A percentile compares a stretch with the other conserved stretches of the same genome.
phyloP scores from a whole-genome alignment of 139 green algal genomes.

The Diplosphaera chodatii region DNA sequence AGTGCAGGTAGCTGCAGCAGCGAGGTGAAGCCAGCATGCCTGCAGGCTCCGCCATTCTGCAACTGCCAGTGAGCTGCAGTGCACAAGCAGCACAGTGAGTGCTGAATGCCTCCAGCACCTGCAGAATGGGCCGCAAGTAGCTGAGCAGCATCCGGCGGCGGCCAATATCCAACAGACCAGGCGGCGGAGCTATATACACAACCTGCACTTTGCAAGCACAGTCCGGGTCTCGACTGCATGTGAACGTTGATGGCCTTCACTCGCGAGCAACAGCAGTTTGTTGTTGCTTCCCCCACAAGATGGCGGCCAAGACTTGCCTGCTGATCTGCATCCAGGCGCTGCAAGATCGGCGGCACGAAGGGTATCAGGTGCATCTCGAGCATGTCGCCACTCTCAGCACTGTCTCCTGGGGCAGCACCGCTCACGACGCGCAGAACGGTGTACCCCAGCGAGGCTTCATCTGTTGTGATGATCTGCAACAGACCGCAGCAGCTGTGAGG shows the following conservation, averaged over 20 bases:
- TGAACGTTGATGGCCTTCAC: neutral
- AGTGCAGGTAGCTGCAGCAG: too few species aligned
- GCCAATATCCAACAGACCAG: constrained; percentile 27
- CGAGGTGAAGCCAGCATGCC: too few species aligned
- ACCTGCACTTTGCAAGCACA: neutral
- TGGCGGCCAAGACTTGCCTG: neutral
- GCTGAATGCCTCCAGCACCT: too few species aligned
- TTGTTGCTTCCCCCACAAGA: neutral
- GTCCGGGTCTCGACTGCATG: too few species aligned
- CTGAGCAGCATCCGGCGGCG: constrained; percentile 12
- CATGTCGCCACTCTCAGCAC: neutral
- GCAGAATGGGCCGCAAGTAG: constrained; percentile 12
- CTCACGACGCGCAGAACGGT: neutral
- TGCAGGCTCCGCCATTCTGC: too few species aligned
- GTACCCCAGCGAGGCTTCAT: neutral
- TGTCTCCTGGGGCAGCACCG: neutral
- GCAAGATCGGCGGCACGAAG: constrained; percentile 9
- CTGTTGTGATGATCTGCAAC: too few species aligned
- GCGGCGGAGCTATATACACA: constrained; percentile 11
- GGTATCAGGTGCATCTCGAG: constrained; percentile 6
- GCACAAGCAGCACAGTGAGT: too few species aligned
- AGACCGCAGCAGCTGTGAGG: too few species aligned
- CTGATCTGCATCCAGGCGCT: neutral
- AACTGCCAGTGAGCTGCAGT: too few species aligned
- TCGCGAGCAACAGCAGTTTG: too few species aligned